Evolutionary conservation across 2,329 filamentous ascomycete genomes (phyloP), one percentile per base, ranked within the genome.

Genomic region (Xylaria sp.): DNA sequence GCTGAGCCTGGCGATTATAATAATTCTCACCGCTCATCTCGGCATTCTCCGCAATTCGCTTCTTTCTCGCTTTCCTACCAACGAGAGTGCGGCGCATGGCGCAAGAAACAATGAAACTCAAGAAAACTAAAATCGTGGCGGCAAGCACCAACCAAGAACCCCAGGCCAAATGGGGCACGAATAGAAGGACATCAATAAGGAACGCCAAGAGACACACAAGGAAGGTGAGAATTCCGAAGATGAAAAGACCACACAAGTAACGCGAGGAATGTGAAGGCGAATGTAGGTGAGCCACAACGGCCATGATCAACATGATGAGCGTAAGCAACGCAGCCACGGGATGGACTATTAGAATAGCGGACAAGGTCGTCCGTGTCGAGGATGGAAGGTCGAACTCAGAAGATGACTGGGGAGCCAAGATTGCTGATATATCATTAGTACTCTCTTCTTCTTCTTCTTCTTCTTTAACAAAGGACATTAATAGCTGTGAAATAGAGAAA

Each of bases 21-120:
- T 92, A 98, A 78, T 94, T 96, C 76, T 96, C 90, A 34, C 95
- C 95, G 79, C 93, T 98, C 94, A 98, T 98, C 79, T 98, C 94
- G 8, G 94, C 93, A 78, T 98, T 97, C 80, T 97, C 92, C 2
- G 90, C 94, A 78, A 98, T 97, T 55, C 94, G 89, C 84, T 91
- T 93, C 86, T 96, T 94, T 71, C 94, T 89, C n/a, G 94, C 93
- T 83, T 98, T 98, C 75, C 95, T 89, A 80, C 93, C 93, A 70
- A 98, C 93, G 66, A 98, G 84, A 2, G 94, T 97, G 69, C 95
- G 90, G 72, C 96, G 92, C 94, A 98, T 98, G 25, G 94, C 94
- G 79, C 94, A 99, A 9, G 94, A 94, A 44, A 98, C 90, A 66
- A 99, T 87, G 51, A 91, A 92, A 78, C 93, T 92, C 28, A 93